Evolutionary conservation across 768 basidiomycete genomes (phyloP).

Genomic region (Russula abietina): DNA sequence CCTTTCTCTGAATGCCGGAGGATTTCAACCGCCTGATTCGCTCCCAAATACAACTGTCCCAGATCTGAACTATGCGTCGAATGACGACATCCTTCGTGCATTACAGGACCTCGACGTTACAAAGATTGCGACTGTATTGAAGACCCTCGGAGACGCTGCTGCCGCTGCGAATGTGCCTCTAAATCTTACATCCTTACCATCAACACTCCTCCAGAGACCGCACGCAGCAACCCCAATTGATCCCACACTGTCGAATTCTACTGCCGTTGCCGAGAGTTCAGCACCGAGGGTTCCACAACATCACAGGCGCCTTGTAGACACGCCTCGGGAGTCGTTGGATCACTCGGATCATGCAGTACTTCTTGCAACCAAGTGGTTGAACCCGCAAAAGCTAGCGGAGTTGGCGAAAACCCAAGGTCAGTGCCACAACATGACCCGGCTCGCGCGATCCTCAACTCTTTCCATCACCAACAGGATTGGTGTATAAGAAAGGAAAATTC

Average conservation of each 20-base stretch:
- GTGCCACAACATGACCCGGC: not conserved
- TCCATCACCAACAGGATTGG: constrained; percentile 47
- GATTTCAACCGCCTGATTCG: constrained; percentile 34
- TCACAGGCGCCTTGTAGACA: constrained; percentile 3
- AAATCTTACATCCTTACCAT: constrained; percentile 11
- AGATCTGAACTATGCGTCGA: constrained; percentile 46
- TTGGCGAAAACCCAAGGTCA: constrained; percentile 64
- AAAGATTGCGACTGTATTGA: constrained; percentile 62
- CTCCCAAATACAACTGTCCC: constrained; percentile 26
- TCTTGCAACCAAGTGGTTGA: constrained; percentile 77
- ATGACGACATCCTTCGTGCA: constrained; percentile 67
- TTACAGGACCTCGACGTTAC: constrained; percentile 68
- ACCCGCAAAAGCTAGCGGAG: constrained; percentile 58
- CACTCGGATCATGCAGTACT: constrained; percentile 58
- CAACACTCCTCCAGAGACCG: constrained; percentile 12
- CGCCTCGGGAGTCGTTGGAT: constrained; percentile 33
- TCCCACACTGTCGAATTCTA: not conserved
- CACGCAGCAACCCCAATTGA: not conserved
- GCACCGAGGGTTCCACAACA: constrained; percentile 4
- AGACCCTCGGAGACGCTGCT: constrained; percentile 55
- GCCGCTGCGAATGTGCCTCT: constrained; percentile 37
- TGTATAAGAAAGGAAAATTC: constrained; percentile 85
- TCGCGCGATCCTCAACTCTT: not conserved
- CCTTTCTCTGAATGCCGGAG: not conserved
- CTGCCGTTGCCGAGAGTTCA: not conserved